Evolutionary conservation across 768 basidiomycete genomes (phyloP), one percentile per base, ranked within the genome.

Genomic region (Paxillus rubicundulus): DNA sequence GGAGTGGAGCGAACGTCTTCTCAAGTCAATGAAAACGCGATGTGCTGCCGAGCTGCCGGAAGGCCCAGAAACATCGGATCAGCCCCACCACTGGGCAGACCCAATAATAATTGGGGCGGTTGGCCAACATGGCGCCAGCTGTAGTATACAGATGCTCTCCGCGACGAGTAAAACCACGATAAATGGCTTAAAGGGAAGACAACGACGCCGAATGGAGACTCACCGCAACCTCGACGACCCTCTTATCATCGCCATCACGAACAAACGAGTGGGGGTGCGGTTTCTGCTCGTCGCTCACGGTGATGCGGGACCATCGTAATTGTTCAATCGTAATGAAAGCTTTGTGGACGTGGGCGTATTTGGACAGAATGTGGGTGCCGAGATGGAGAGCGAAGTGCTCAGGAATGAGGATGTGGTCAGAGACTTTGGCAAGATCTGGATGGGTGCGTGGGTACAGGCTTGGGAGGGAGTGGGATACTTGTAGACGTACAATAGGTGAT

Each of bases 161-260:
- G 30, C 2, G 30, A 10, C 30, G 10, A 17, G 9, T 17, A 49
- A 10, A 37, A 6, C 28, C 28, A 30, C 28, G 28, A 30, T 7
- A 9, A 30, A 30, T 10, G 9, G 9, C 30, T 9, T 30, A 24
- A 24, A 24, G 4, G 24, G 17, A 13, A 13, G 3, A 39, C 17
- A 28, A 24, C 10, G 2, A 13, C 17, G n/a, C n/a, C 2, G 18
- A 56, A 49, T 40, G 49, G 16, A 9, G 18, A 67, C 72, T 49
- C 46, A 86, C 82, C 68, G 81, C 78, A 13, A 78, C 82, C 17
- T 81, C 80, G 6, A 85, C 78, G 30, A 86, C 65, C 4, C 84
- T 77, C 75, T 89, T 96, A 66, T 98, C 95, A 3, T 94, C 91
- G 2, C 95, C 96, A 60, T 98, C 92, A 20, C 95, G 77, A 51